Percentiles rank a stretch among this genome's conserved stretches.
These are phyloP conservation scores for Talaromyces verruculosus DNA, from an alignment of 2,329 filamentous ascomycete genomes.

Conservation along the genomic window DNA sequence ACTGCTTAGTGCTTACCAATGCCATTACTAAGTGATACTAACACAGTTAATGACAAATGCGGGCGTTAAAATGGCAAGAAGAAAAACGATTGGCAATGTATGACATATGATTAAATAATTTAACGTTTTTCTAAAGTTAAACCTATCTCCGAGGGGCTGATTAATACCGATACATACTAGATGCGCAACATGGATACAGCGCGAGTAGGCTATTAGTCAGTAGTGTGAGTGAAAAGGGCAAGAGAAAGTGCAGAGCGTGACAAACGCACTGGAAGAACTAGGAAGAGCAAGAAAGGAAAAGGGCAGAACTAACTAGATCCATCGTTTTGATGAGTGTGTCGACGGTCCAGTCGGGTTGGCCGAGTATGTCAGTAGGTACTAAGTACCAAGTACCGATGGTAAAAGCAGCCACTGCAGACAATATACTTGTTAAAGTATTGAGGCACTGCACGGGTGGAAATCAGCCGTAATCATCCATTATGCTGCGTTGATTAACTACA, in stretches of 20 bases:
- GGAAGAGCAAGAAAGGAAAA: neutral
- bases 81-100: neutral
- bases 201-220: slow-evolving; percentile 1
- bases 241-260: neutral
- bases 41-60: no score
- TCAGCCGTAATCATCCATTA: neutral
- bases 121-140: neutral
- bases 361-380: neutral
- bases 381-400: neutral
- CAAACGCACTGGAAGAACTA: neutral
- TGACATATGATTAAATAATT: neutral
- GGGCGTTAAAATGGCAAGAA: neutral
- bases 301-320: neutral
- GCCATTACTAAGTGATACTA: neutral
- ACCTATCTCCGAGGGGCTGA: neutral
- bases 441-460: neutral
- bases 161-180: neutral
- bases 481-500: neutral
- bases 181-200: neutral
- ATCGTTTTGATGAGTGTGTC: neutral
- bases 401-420: neutral
- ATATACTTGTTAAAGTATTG: neutral
- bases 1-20: neutral
- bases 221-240: neutral
- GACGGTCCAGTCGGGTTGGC: neutral